phyloP scores from a whole-genome alignment of 192 early-diverging fungal genomes.

The Backusella tuberculispora region DNA sequence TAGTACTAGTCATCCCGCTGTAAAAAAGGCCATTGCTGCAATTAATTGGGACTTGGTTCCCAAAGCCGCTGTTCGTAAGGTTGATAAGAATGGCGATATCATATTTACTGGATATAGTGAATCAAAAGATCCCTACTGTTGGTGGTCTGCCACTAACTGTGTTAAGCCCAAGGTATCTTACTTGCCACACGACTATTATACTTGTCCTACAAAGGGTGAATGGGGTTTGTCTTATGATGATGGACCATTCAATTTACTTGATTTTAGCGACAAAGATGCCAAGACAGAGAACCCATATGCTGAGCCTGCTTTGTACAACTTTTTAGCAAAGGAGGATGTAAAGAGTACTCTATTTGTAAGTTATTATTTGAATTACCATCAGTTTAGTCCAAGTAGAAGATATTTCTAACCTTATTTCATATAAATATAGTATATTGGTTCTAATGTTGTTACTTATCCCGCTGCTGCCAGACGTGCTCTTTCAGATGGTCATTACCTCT shows the following conservation, averaged over 20 bases:
- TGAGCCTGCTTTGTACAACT: slow-evolving; percentile 30
- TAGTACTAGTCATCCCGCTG: slow-evolving; percentile 32
- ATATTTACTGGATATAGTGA: slow-evolving; percentile 23
- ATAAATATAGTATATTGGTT: slow-evolving; percentile 38
- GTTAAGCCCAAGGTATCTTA: slow-evolving; percentile 28
- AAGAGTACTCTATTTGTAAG: slow-evolving; percentile 29
- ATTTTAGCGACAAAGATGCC: neutral
- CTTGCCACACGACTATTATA: slow-evolving; percentile 26
- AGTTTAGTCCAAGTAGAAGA: neutral
- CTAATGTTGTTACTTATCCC: slow-evolving; percentile 40
- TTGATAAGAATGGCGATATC: slow-evolving; percentile 32
- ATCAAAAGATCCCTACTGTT: slow-evolving; percentile 13
- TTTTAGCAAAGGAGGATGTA: slow-evolving; percentile 17
- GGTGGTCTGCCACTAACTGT: slow-evolving; percentile 30
- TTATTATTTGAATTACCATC: neutral
- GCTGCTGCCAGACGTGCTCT: slow-evolving; percentile 33
- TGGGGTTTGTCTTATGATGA: slow-evolving; percentile 34
- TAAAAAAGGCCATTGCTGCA: slow-evolving; percentile 20
- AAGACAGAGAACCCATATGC: slow-evolving; percentile 12
- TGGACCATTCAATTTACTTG: slow-evolving; percentile 29
- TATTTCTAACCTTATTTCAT: neutral
- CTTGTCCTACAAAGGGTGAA: slow-evolving; percentile 18
- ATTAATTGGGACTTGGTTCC: slow-evolving; percentile 37
- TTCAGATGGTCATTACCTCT: slow-evolving; percentile 56
- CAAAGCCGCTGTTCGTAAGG: slow-evolving; percentile 17